Conservation (phyloP, 1,284 basidiomycete species). For the Athelia sp. region DNA sequence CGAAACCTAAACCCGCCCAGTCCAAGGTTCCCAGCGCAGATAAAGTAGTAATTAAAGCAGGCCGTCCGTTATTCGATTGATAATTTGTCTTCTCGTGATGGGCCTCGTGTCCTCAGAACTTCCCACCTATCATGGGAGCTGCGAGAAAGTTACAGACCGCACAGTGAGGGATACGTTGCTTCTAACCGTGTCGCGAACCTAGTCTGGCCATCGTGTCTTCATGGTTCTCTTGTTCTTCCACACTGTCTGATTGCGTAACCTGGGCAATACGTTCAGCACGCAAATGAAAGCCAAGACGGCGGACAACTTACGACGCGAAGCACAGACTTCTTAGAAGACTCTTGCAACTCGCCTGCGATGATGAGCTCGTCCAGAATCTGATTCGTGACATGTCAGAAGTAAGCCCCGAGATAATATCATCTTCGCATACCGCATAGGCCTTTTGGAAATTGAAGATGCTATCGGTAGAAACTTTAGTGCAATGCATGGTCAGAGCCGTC, state of each 20-base stretch:
- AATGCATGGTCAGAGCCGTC: constrained; percentile 2
- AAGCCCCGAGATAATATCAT: constrained; percentile 6
- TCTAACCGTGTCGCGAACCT: constrained; percentile 62
- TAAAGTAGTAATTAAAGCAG: not conserved
- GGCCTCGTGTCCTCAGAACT: too few relatives aligned
- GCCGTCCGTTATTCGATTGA: too few relatives aligned
- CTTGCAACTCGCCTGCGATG: constrained; percentile 97
- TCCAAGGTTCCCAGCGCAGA: too few relatives aligned
- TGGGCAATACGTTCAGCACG: constrained; percentile 19
- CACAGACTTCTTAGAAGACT: constrained; percentile 98
- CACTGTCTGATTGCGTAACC: constrained; percentile 78
- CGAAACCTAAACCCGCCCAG: constrained; percentile 31
- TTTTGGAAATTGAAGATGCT: constrained; percentile 99
- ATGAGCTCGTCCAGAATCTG: constrained; percentile 97
- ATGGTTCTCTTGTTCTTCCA: constrained; percentile 77
- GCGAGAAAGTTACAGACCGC: not conserved
- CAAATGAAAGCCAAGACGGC: too few relatives aligned
- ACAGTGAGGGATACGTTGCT: not conserved
- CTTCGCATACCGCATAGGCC: constrained; percentile 79
- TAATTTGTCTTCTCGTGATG: too few relatives aligned
- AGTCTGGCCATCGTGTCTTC: constrained; percentile 75
- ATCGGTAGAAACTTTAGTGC: constrained; percentile 3
- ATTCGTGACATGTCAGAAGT: constrained; percentile 1
- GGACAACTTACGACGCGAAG: constrained; percentile 68
- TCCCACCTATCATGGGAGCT: not conserved